Conservation (phyloP, 2,329 filamentous ascomycete species). For the Knufia fluminis region DNA sequence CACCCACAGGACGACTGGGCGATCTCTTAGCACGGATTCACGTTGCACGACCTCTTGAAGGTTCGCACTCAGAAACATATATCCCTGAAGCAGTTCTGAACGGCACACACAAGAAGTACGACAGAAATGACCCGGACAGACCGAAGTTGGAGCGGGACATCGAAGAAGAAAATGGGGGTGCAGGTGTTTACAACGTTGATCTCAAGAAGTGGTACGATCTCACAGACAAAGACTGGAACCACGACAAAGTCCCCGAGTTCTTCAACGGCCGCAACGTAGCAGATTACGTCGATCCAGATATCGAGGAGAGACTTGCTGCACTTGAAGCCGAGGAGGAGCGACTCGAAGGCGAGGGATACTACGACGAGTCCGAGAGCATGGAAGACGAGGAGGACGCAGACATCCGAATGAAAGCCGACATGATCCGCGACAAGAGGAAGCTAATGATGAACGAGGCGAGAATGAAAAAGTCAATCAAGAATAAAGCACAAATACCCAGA, state of each 20-base stretch:
- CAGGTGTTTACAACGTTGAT: constrained; percentile 93
- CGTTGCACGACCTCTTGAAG: constrained; percentile 86
- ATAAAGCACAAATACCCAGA: constrained; percentile 85
- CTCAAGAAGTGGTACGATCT: constrained; percentile 81
- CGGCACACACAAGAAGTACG: constrained; percentile 64
- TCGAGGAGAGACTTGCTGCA: constrained; percentile 81
- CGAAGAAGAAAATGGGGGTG: constrained; percentile 85
- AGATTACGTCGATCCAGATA: constrained; percentile 94
- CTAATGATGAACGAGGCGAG: constrained; percentile 89
- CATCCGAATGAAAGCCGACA: constrained; percentile 78
- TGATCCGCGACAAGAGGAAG: constrained; percentile 89
- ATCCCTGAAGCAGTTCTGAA: constrained; percentile 78
- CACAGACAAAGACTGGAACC: constrained; percentile 84
- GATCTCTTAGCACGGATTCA: constrained; percentile 92
- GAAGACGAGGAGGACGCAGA: constrained; percentile 86
- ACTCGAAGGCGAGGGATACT: constrained; percentile 84
- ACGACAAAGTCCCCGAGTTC: constrained; percentile 90
- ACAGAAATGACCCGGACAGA: constrained; percentile 77
- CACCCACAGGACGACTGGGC: constrained; percentile 69
- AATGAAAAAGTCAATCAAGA: constrained; percentile 96
- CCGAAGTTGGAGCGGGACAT: constrained; percentile 73
- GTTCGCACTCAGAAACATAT: constrained; percentile 67
- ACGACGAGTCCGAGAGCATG: constrained; percentile 73
- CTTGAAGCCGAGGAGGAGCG: constrained; percentile 94
- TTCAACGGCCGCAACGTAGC: constrained; percentile 95